Evolutionary conservation across 495 filamentous ascomycete species (phyloP), one percentile per base, ranked within the genome.

Genomic region (Hyaloscypha variabilis): DNA sequence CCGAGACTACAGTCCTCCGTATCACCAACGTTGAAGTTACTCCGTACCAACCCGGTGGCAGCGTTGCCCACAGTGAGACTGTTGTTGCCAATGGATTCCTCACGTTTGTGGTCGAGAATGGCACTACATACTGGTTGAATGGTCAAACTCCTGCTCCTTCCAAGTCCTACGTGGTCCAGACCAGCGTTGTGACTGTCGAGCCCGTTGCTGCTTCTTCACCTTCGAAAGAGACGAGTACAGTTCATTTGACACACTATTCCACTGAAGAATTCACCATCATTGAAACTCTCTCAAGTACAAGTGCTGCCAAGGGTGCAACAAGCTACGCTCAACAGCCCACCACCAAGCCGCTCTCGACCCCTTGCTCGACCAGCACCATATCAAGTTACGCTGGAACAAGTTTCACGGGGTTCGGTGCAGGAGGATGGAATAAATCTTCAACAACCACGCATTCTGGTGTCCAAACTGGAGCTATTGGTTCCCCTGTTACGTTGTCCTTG

Each of bases 341-440:
- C 39, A 14, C 6, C 39, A 46, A 34, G 31, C 13, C 31, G 13
- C 31, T 34, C 13, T 34, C 31, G 13, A 34, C 31, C 2, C 2
- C 31, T 8, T 34, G 2, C 31, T 51, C 3, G 49, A 51, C 49
- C 49, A 51, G 49, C 49, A 51, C 49, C n/a, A 19, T 36, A 42
- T 6, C 58, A 51, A 54, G 25, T 23, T 54, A 54, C 21, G 17
- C 26, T 51, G 36, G 8, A 54, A 24, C 60, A 65, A 30, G 2
- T 17, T 62, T 23, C 42, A 57, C 26, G 6, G 64, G 50, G 25
- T 39, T 58, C 17, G 31, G 13, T 19, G 13, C 63, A 42, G 66
- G 63, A 24, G 69, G 69, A 28, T 71, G 66, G 69, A 71, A 71
- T 56, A 29, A 49, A 30, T 64, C 66, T 21, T 56, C 62, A 23